Conservation (phyloP, 495 filamentous ascomycete species). For the Massariosphaeria phaeospora region DNA sequence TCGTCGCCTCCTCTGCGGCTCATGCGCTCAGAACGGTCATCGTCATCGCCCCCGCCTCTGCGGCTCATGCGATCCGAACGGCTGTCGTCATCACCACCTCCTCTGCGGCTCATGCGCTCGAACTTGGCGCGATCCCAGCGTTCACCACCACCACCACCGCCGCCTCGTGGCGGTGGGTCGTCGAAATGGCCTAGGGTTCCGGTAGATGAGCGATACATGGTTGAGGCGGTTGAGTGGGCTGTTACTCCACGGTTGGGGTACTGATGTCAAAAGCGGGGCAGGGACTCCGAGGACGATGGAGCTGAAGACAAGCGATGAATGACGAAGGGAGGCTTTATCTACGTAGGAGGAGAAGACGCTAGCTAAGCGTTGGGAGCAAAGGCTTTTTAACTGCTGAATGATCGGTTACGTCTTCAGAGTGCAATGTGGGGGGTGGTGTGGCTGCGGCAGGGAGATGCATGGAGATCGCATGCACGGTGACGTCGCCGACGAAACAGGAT, state of each 20-base stretch:
- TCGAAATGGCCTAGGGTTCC: constrained; percentile 36
- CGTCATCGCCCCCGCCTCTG: not conserved
- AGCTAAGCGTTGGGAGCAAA: no score
- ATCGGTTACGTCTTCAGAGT: not conserved
- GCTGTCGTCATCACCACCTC: constrained; percentile 1
- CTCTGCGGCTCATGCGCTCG: constrained; percentile 32
- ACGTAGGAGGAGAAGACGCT: not conserved
- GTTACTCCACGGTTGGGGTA: not conserved
- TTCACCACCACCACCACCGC: constrained; percentile 21
- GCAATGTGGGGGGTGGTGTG: not conserved
- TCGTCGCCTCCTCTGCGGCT: constrained; percentile 28
- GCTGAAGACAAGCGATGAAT: not conserved
- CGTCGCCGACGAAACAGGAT: no score
- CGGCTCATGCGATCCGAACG: constrained; percentile 5
- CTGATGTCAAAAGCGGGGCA: not conserved
- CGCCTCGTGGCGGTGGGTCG: constrained; percentile 16
- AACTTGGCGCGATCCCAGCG: constrained; percentile 42
- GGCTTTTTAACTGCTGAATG: not conserved
- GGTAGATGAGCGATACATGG: constrained; percentile 34
- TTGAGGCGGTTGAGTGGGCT: not conserved
- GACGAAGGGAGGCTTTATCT: constrained; percentile 9
- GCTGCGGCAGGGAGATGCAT: no score
- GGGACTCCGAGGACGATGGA: not conserved
- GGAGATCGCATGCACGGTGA: no score
- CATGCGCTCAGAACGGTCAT: not conserved